Conservation (phyloP, 495 filamentous ascomycete species). For the Neurospora sp. region DNA sequence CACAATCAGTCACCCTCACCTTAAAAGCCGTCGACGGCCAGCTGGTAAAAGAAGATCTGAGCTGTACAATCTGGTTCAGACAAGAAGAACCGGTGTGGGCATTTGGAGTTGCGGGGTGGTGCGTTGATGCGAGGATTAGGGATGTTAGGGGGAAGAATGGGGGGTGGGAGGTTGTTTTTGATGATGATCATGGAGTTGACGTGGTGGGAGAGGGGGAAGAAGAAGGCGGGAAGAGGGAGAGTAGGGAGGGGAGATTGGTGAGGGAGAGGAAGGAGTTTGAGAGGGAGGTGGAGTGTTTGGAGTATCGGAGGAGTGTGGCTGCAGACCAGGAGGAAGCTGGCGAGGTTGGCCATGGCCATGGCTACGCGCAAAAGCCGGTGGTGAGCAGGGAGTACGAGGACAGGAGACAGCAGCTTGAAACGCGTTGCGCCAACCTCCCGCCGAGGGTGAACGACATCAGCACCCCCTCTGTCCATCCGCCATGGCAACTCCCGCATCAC, state of each 20-base stretch:
- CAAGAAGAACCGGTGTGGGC: not conserved
- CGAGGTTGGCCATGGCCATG: not conserved
- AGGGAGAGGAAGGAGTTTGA: not conserved
- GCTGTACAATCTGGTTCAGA: not conserved
- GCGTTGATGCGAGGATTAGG: not conserved
- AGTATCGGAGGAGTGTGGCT: not conserved
- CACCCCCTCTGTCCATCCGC: not conserved
- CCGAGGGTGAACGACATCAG: not conserved
- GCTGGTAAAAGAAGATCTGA: not conserved
- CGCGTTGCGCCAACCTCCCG: not conserved
- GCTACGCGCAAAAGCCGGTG: not conserved
- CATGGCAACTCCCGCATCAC: constrained; percentile 12
- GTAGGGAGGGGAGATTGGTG: not conserved
- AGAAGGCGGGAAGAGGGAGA: not conserved
- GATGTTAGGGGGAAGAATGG: not conserved
- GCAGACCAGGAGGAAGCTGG: not conserved
- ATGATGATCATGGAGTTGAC: not conserved
- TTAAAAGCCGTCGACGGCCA: not conserved
- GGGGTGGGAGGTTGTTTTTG: not conserved
- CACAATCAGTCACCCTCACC: not conserved
- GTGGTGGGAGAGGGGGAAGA: not conserved
- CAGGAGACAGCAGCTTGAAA: fast-evolving
- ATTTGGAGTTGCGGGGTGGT: not conserved
- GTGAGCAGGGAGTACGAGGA: not conserved
- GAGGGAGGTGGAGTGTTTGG: not conserved